Evolutionary conservation across 805 yeast species (phyloP), one percentile per base, ranked within the genome.

Genomic region (Kuraishia piskuri): DNA sequence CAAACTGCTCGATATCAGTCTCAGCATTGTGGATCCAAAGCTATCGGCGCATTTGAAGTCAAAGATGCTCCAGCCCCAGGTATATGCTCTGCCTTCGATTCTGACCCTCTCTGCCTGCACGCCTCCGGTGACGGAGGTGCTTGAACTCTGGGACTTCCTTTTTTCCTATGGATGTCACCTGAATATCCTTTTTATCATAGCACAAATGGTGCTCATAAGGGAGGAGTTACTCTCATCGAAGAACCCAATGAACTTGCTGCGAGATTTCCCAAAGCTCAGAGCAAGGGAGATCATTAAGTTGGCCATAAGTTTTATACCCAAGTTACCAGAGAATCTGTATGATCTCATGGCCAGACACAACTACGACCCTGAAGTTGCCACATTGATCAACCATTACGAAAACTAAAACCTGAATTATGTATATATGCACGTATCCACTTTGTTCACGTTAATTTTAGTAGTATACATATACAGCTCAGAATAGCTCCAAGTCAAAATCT

Each of bases 101-200:
- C 69, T 91, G 57, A 90, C 97, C 0, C 70, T 91, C 49, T 83
- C 91, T 53, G 92, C 96, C 2, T 88, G 96, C 61, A 89, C 95
- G 5, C 96, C 95, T 9, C 91, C 96, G 0, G 71, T 91, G 48
- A 70, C 73, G 31, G 89, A 90, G 57, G 87, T 88, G 1, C 68
- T 90, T 44, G 79, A 82, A 54, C 73, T 90, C 19, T 90, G 97
- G 97, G 97, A 90, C 65, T 87, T 90, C 58, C 69, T 90, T 60
- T 86, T 90, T 67, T 96, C 97, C 2, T 90, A 88, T 61, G 97
- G 97, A 0, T 81, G 87, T 20, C 96, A 91, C 62, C 77, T 90
- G 83, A 90, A 91, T 68, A 78, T 91, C 25, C 71, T 91, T 44
- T 86, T 90, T 59, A 81, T 90, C 2, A 88, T 90, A 8, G 92